A percentile compares a stretch with the other conserved stretches of the same genome.
Evolutionary conservation across 257 asterid genomes (phyloP).

Genomic region (Gynochthodes officinalis): DNA sequence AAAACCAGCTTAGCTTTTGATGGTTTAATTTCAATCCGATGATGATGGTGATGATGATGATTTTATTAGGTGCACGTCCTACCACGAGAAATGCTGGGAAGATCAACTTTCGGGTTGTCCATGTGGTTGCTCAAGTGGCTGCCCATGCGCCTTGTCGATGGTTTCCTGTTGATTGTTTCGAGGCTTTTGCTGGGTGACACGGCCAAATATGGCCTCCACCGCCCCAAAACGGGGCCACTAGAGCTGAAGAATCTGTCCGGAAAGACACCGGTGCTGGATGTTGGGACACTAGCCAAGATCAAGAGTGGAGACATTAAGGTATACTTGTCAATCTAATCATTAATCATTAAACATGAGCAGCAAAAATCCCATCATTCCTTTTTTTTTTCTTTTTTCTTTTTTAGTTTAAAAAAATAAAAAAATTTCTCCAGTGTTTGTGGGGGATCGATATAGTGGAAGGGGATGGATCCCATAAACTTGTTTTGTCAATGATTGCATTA

Average conservation of each 20-base stretch:
- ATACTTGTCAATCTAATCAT: constrained; percentile 3
- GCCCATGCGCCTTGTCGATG: constrained; percentile 29
- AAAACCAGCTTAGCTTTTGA: no score
- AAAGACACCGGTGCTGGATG: constrained; percentile 28
- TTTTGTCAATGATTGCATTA: constrained; percentile 10
- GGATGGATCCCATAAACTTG: constrained; percentile 16
- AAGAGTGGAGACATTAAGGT: constrained; percentile 26
- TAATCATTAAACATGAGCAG: neutral
- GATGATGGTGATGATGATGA: neutral
- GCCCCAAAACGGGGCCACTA: constrained; percentile 26
- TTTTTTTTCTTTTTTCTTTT: neutral
- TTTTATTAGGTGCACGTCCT: constrained; percentile 30
- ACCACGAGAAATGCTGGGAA: constrained; percentile 36
- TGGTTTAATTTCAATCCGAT: neutral
- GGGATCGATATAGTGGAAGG: constrained; percentile 4
- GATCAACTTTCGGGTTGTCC: constrained; percentile 38
- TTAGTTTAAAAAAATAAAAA: no score
- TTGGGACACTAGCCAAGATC: constrained; percentile 28
- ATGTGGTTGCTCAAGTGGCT: constrained; percentile 41
- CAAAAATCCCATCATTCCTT: constrained; percentile 1
- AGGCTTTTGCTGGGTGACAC: constrained; percentile 28
- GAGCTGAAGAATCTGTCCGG: constrained; percentile 28
- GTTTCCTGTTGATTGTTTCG: constrained; percentile 26
- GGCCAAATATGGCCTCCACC: constrained; percentile 25
- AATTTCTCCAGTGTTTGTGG: neutral